Evolutionary conservation across 1,284 basidiomycete genomes (phyloP).

Genomic region (Trichosporon ovoides): DNA sequence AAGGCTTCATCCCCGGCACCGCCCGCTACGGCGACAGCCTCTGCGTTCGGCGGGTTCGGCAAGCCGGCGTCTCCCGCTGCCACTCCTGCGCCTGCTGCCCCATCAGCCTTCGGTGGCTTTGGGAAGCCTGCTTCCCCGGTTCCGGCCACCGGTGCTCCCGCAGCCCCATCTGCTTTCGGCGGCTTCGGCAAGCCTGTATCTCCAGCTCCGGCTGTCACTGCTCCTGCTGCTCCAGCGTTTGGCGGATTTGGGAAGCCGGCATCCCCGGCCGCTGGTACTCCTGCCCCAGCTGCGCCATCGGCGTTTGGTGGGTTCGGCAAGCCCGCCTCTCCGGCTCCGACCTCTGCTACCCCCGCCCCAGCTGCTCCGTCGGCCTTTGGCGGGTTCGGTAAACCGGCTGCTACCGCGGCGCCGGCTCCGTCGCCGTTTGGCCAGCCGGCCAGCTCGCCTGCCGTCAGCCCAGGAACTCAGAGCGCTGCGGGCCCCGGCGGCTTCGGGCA

Average conservation of each 20-base stretch:
- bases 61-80: constrained; percentile 9
- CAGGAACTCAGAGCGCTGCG: background rate
- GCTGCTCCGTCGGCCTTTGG: background rate
- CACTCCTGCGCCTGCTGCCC: constrained; percentile 7
- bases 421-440: background rate
- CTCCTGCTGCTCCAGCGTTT: constrained; percentile 6
- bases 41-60: constrained; percentile 7
- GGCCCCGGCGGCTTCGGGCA: background rate
- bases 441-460: background rate
- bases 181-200: constrained; percentile 2
- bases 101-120: background rate
- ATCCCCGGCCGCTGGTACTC: background rate
- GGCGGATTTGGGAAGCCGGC: constrained; percentile 1
- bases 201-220: background rate
- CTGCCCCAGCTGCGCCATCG: constrained; percentile 5
- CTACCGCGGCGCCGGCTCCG: constrained; percentile 1
- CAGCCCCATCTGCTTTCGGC: background rate
- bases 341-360: background rate
- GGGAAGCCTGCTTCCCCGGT: background rate
- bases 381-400: constrained; percentile 7
- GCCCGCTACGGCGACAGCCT: constrained; percentile 7
- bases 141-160: background rate
- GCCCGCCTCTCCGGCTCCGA: background rate
- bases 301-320: background rate
- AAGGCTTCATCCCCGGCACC: constrained; percentile 2